These are phyloP conservation scores for Medicago lupulina DNA, from an alignment of 306 rosid genomes.

Conservation along the genomic window DNA sequence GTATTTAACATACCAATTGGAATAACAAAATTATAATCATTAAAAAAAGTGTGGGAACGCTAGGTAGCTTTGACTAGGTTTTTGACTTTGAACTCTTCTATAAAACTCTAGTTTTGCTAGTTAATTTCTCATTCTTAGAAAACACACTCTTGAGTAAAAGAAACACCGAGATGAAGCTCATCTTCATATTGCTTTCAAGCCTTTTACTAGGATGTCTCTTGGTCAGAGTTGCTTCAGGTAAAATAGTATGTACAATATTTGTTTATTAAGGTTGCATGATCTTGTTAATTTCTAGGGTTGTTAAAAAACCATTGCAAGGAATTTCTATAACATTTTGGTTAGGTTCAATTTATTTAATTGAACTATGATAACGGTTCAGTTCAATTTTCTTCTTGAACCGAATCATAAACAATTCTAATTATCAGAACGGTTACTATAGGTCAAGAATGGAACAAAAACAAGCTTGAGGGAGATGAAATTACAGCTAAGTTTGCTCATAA, in stretches of 20 bases:
- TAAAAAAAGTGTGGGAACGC: slow-evolving; percentile 56
- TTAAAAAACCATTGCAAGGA: too few species aligned
- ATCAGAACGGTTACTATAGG: slow-evolving; percentile 21
- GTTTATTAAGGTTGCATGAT: slow-evolving; percentile 22
- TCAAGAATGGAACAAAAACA: slow-evolving; percentile 25
- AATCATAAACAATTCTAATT: background rate
- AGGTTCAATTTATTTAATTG: too few species aligned
- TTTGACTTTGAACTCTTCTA: slow-evolving; percentile 52
- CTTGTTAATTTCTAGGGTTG: too few species aligned
- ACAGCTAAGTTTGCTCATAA: slow-evolving; percentile 27
- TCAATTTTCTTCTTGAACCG: too few species aligned
- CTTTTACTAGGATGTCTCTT: slow-evolving; percentile 55
- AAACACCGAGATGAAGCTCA: slow-evolving; percentile 40
- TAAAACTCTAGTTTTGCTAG: slow-evolving; percentile 49
- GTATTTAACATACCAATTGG: slow-evolving; percentile 45
- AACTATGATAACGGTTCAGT: too few species aligned
- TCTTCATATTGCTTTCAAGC: slow-evolving; percentile 36
- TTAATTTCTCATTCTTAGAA: slow-evolving; percentile 52
- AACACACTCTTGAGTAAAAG: slow-evolving; percentile 28
- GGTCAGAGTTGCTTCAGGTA: slow-evolving; percentile 48
- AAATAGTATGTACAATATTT: background rate
- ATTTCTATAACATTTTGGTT: too few species aligned
- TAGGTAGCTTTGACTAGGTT: slow-evolving; percentile 65
- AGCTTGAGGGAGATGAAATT: slow-evolving; percentile 28
- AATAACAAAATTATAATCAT: slow-evolving; percentile 40